Evolutionary conservation across 2,329 filamentous ascomycete species (phyloP), one percentile per base, ranked within the genome.

Genomic region (Salinomyces thailandicus): DNA sequence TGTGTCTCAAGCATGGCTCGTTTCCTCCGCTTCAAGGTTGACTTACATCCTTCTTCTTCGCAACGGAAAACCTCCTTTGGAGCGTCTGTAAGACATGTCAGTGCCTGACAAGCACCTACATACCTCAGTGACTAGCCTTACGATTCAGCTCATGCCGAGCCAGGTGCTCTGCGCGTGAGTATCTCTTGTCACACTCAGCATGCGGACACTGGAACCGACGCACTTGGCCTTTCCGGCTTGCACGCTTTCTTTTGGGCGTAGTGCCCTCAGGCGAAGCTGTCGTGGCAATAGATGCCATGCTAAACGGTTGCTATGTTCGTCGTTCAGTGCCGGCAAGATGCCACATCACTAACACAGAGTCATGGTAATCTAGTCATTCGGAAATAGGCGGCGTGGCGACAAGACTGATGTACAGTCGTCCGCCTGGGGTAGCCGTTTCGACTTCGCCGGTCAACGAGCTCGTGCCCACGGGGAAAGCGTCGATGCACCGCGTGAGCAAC

Each of bases 21-120:
- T 7, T 24, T n/a, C 20, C 7, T 7, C n/a, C 20, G 20, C 20
- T 7, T n/a, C 7, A 24, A 33, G 31, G 19, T 19, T 4, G 86
- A 80, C 41, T 77, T 76, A 61, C 89, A 95, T 54, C 87, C 84
- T 18, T 82, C 83, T 50, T 85, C 91, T 52, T 89, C 82, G 66
- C 89, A 95, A 55, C 77, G 77, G 57, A 89, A 95, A 34, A 93
- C 89, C 55, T 91, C 81, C 61, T 93, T 94, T 11, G 87, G 87
- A 39, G 83, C 81, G 63, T 95, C 27, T 30, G 11, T 8, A 26
- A 26, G 22, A 8, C 22, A 26, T 26, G n/a, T n/a, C n/a, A n/a
- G n/a, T 26, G n/a, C 9, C 22, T 9, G 9, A 26, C 9, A 8
- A 26, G 9, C 2, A 26, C 2, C 22, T 8, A 26, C 9, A 8